Conservation (phyloP, 1,284 basidiomycete species). For the Moniliella sp. region DNA sequence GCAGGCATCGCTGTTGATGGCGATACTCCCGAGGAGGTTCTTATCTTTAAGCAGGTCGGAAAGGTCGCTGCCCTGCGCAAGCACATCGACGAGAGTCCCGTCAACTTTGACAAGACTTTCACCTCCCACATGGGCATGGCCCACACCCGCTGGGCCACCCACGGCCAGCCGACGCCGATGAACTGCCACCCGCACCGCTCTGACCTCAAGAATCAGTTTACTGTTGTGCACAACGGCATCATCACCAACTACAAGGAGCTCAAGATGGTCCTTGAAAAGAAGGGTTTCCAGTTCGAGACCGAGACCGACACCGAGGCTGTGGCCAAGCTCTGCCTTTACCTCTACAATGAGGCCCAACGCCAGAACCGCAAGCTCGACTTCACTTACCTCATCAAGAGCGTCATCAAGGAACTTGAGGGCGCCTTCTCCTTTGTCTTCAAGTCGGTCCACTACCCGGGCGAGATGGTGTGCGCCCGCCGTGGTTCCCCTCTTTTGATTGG, state of each 20-base stretch:
- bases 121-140: slow-evolving; percentile 84
- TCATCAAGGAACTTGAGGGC: slow-evolving; percentile 94
- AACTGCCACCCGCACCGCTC: slow-evolving; percentile 94
- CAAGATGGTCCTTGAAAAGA: slow-evolving; percentile 76
- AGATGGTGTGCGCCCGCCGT: slow-evolving; percentile 81
- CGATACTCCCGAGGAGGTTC: slow-evolving; percentile 51
- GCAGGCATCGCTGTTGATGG: slow-evolving; percentile 85
- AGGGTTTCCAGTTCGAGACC: slow-evolving; percentile 78
- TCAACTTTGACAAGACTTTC: slow-evolving; percentile 63
- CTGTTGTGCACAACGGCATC: slow-evolving; percentile 93
- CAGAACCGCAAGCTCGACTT: slow-evolving; percentile 70
- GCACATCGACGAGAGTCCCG: slow-evolving; percentile 55
- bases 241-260: slow-evolving; percentile 85
- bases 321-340: slow-evolving; percentile 83
- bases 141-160: slow-evolving; percentile 98
- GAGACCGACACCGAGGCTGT: slow-evolving; percentile 97
- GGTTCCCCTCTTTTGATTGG: slow-evolving; percentile 90
- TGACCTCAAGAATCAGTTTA: slow-evolving; percentile 62
- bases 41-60: slow-evolving; percentile 95
- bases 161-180: slow-evolving; percentile 55
- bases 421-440: slow-evolving; percentile 99
- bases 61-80: slow-evolving; percentile 86
- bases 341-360: slow-evolving; percentile 85
- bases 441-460: slow-evolving; percentile 83
- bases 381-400: slow-evolving; percentile 76